Conservation (phyloP, 2,329 filamentous ascomycete species). For the Epicoccum nigrum region DNA sequence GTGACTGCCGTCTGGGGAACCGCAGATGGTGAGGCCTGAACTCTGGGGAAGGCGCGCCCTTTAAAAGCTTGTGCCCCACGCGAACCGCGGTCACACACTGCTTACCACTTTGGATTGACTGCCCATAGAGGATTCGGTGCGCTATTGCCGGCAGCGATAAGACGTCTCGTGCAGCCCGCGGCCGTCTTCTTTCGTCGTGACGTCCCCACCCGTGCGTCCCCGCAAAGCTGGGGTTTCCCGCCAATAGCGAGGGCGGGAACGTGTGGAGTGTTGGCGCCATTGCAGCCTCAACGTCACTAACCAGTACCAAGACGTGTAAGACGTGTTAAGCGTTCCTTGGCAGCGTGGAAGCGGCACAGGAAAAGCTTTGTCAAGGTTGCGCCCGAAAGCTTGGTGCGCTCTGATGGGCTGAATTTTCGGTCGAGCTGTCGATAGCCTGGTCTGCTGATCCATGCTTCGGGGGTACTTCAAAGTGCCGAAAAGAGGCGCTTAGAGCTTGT, state of each 20-base stretch:
- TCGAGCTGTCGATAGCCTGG: not conserved
- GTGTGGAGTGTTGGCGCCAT: conserved; percentile 3
- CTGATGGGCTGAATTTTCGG: conserved; percentile 3
- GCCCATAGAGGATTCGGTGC: not conserved
- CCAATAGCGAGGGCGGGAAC: conserved; percentile 5
- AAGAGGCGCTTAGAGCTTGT: not conserved
- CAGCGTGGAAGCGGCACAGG: not conserved
- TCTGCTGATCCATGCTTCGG: not conserved
- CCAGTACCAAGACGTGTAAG: conserved; percentile 20
- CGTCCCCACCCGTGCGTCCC: conserved; percentile 18
- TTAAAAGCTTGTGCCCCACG: not conserved
- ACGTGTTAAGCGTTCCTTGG: conserved; percentile 26
- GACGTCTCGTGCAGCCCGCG: conserved; percentile 10
- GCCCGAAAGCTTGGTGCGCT: conserved; percentile 23
- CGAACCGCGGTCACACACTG: not conserved
- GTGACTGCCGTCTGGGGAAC: not conserved
- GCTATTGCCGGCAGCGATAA: not conserved
- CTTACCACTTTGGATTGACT: not conserved
- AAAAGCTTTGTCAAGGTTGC: conserved; percentile 27
- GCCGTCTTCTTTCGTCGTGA: conserved; percentile 18
- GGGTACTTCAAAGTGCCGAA: not conserved
- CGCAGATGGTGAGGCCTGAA: conserved; percentile 1
- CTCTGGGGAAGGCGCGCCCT: conserved; percentile 8
- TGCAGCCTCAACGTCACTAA: not conserved
- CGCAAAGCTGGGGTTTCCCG: not conserved